Base-by-base conservation (phyloP, 2,329 filamentous ascomycete species). In the Helotiales sp. region DNA sequence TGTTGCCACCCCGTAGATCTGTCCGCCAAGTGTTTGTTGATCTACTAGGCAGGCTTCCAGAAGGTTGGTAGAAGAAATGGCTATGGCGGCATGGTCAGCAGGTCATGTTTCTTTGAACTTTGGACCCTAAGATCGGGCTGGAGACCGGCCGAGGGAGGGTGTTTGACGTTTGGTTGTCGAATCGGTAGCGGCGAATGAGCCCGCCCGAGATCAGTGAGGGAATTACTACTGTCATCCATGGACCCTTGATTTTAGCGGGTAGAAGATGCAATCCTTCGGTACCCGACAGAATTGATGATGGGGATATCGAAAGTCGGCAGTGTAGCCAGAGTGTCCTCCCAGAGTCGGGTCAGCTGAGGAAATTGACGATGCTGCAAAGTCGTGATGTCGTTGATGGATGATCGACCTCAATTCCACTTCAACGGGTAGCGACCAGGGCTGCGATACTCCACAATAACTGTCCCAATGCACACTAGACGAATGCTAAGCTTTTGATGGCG, bases 401-500 rank as follows among this genome's bases (percentile, higher is more conserved):
- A 63, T 63, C 55, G 48, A 36, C 61, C 48, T 36, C 9, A 12
- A 52, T 30, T 34, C 7, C 42, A 44, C 54, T 38, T 17, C 19
- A 57, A 60, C 34, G 46, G 40, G 52, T 27, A 47, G n/a, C 15
- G 38, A 15, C 13, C 29, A 36, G 27, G 29, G 44, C 48, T 36
- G 25, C n/a, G 10, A 33, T 40, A 6, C 48, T 47, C 27, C 40
- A 30, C 50, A 47, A 30, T 51, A 34, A 49, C 25, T 49, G 10
- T 17, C 33, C 29, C 44, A 24, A 54, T n/a, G 19, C 29, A 9
- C 15, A 46, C 25, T 58, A 57, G 59, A 24, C n/a, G 17, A 40
- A 15, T 9, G 59, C 55, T 64, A 64, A 64, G 62, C 62, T 64
- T 63, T 64, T 62, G 62, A 60, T 57, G 62, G 58, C 19, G 17